Evolutionary conservation across 73 alveolate species (phyloP).

Genomic region (Diophrys appendiculata): DNA sequence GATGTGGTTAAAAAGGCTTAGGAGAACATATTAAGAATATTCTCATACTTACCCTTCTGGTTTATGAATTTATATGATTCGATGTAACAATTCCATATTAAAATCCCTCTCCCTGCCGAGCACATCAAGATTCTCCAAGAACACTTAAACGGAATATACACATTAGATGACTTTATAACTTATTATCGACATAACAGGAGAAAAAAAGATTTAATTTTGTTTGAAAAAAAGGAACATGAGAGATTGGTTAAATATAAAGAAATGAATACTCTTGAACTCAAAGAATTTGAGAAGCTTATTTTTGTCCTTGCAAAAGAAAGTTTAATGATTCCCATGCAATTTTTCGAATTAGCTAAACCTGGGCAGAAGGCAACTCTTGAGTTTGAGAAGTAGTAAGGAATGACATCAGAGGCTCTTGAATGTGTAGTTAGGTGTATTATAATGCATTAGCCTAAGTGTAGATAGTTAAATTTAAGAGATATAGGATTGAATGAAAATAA

Average conservation of each 20-base stretch:
- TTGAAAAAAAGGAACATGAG: conserved; percentile 24
- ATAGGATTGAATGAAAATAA: conserved; percentile 6
- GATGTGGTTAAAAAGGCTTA: not conserved
- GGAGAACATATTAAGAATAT: not conserved
- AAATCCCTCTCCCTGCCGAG: not conserved
- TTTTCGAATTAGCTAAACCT: conserved; percentile 35
- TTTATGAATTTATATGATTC: not conserved
- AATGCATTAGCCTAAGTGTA: conserved; percentile 14
- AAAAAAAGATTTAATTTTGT: conserved; percentile 32
- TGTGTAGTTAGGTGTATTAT: conserved; percentile 23
- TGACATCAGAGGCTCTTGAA: conserved; percentile 25
- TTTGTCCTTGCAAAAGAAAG: conserved; percentile 27
- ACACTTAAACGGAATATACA: conserved; percentile 4
- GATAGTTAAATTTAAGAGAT: conserved; percentile 13
- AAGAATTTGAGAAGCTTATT: conserved; percentile 16
- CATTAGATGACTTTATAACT: conserved; percentile 36
- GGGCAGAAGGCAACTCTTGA: not conserved
- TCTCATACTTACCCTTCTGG: conserved; percentile 40
- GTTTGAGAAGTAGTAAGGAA: not conserved
- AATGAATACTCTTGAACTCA: conserved; percentile 1
- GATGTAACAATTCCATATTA: not conserved
- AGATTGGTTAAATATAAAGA: conserved; percentile 26
- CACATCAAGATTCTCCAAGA: conserved; percentile 16
- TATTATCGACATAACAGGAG: conserved; percentile 25
- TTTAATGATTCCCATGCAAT: conserved; percentile 34